These are phyloP conservation scores for Recurvomyces mirabilis DNA, from an alignment of 495 filamentous ascomycete genomes.

Conservation along the genomic window DNA sequence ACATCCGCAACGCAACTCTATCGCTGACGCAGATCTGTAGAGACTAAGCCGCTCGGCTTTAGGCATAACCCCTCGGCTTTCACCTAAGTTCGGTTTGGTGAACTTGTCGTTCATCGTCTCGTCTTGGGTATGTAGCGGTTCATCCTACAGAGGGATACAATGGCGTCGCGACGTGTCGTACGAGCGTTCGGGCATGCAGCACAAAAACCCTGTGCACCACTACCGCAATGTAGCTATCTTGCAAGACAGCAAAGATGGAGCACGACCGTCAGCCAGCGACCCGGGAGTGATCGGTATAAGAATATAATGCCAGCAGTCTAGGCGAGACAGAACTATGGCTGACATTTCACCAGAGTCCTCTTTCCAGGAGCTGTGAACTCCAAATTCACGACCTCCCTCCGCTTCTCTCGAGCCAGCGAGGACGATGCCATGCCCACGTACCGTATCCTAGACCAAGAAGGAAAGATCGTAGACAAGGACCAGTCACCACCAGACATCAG, in stretches of 20 bases:
- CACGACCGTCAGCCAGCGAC: conserved; percentile 52
- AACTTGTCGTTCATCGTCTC: too few species aligned
- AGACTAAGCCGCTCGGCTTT: too few species aligned
- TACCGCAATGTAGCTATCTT: too few species aligned
- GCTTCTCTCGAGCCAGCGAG: conserved; percentile 58
- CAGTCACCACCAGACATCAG: conserved; percentile 49
- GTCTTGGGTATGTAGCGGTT: too few species aligned
- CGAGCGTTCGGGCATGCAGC: not conserved
- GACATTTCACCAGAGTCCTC: conserved; percentile 45
- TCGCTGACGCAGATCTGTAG: too few species aligned
- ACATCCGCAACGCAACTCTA: too few species aligned
- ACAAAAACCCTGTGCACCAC: too few species aligned
- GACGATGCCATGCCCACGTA: conserved; percentile 70
- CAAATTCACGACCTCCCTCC: conserved; percentile 70
- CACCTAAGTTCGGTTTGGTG: too few species aligned
- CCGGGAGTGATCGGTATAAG: conserved; percentile 51
- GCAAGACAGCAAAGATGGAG: conserved; percentile 40
- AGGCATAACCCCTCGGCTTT: too few species aligned
- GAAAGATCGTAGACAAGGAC: conserved; percentile 60
- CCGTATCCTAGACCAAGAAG: conserved; percentile 74
- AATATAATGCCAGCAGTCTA: not conserved
- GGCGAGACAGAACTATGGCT: not conserved
- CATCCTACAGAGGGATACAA: too few species aligned
- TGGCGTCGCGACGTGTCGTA: conserved; percentile 7
- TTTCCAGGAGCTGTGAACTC: conserved; percentile 95